A percentile compares a stretch with the other conserved stretches of the same genome.
These are phyloP conservation scores for Wallacemonas sp. DNA, from an alignment of 208 protist species.

Conservation along the genomic window DNA sequence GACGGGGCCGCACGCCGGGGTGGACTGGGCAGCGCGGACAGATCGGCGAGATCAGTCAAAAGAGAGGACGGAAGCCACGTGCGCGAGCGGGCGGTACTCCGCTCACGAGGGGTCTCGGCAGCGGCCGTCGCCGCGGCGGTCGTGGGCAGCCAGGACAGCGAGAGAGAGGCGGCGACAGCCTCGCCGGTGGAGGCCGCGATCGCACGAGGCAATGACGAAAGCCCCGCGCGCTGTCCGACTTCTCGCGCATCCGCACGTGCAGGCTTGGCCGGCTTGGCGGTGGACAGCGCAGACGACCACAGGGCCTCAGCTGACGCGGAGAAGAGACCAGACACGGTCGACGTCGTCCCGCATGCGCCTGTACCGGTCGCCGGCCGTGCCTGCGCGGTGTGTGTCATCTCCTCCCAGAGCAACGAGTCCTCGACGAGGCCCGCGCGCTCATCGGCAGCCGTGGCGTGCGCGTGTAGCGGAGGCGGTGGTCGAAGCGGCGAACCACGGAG, in stretches of 20 bases:
- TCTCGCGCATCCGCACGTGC: not conserved
- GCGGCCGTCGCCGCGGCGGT: too few species aligned
- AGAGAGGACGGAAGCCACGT: not conserved
- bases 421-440: constrained; percentile 5
- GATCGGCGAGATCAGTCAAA: not conserved
- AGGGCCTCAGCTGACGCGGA: not conserved
- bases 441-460: not conserved
- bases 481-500: not conserved
- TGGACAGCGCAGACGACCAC: constrained; percentile 8
- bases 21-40: not conserved
- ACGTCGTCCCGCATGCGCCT: not conserved
- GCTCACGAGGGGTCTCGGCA: too few species aligned
- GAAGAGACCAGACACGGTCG: constrained; percentile 6
- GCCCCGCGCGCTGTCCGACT: too few species aligned
- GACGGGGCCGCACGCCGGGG: not conserved
- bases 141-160: not conserved
- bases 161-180: too few species aligned
- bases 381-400: constrained; percentile 11
- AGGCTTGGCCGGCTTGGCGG: not conserved
- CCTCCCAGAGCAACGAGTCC: constrained; percentile 17
- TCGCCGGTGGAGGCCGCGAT: too few species aligned
- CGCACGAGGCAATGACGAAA: too few species aligned
- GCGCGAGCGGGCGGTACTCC: not conserved
- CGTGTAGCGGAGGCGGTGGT: constrained; percentile 7
- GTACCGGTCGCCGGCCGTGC: not conserved